phyloP scores from a whole-genome alignment of 1,284 basidiomycete species.

The Heterobasidion parviporum region DNA sequence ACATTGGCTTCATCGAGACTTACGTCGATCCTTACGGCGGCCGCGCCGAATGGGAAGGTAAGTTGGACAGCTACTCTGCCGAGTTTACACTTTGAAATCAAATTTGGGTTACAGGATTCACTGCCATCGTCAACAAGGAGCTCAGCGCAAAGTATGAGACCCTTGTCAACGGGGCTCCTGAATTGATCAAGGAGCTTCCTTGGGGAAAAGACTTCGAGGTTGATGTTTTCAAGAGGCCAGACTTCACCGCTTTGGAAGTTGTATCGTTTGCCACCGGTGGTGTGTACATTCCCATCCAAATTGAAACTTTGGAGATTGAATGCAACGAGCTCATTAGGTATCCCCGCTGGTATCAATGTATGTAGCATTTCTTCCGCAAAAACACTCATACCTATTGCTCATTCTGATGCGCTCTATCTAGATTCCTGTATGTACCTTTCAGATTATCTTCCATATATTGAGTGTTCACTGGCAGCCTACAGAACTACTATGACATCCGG shows the following conservation, averaged over 20 bases:
- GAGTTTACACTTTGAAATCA: not conserved
- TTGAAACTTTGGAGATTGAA: not conserved
- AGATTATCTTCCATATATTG: not conserved
- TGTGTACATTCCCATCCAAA: slow-evolving; percentile 19
- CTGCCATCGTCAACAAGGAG: slow-evolving; percentile 79
- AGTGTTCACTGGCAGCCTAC: slow-evolving; percentile 2
- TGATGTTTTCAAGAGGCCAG: slow-evolving; percentile 75
- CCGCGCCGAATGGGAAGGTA: not conserved
- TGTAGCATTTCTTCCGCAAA: slow-evolving; percentile 8
- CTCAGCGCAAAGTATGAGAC: slow-evolving; percentile 74
- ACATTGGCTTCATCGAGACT: slow-evolving; percentile 63
- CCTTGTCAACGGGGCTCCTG: slow-evolving; percentile 66
- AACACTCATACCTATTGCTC: not conserved
- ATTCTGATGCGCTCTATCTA: slow-evolving; percentile 16
- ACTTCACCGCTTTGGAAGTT: slow-evolving; percentile 79
- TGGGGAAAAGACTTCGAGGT: slow-evolving; percentile 83
- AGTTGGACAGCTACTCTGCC: not conserved
- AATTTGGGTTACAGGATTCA: slow-evolving; percentile 48
- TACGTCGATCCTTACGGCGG: slow-evolving; percentile 37
- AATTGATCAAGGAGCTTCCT: slow-evolving; percentile 71
- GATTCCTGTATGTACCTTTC: slow-evolving; percentile 49
- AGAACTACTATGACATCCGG: slow-evolving; percentile 76
- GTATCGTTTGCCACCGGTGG: slow-evolving; percentile 77
- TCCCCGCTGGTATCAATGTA: slow-evolving; percentile 79
- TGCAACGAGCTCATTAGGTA: slow-evolving; percentile 25